Base-by-base conservation (phyloP, 2,329 filamentous ascomycete genomes). In the Cadophora sp. region DNA sequence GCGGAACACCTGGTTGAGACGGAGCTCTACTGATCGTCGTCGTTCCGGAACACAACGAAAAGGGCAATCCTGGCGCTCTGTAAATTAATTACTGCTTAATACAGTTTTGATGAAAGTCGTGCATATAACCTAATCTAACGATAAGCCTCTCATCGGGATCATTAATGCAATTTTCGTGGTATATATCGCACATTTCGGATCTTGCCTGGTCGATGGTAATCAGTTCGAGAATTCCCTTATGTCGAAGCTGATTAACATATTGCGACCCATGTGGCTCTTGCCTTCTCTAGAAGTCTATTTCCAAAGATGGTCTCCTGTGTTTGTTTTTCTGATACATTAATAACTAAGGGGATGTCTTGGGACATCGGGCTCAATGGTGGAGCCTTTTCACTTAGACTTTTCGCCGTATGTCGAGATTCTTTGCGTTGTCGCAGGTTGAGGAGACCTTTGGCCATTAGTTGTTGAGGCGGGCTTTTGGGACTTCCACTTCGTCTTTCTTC, bases 401-500 rank as follows among this genome's bases (percentile, higher is more conserved):
- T 24, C 51, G 51, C 51, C 24, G 51, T 30, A 56, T 56, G 51
- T 36, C 51, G 51, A 56, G 51, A 30, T 56, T 56, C 51, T 56
- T 24, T 56, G 51, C 51, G 51, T 56, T 56, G 51, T 33, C 47
- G 47, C 47, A 48, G 47, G 20, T 33, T 56, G 27, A 30, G 51
- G 6, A 36, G 27, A 56, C 51, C 27, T 56, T 30, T n/a, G 51
- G 51, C 51, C 13, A 56, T 11, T 30, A 24, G 51, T 30, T n/a
- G 51, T 56, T 11, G 51, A 56, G n/a, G 51, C 51, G 51, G 51
- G 51, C 27, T 56, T 56, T 24, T 56, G 27, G 51, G 51, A 22
- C 51, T 56, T 56, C 51, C 27, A 56, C 51, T 56, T 56, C 51
- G 51, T 56, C 51, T 56, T 14, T 56, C 51, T n/a, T 55, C 51